Evolutionary conservation across 352 stramenopile species (phyloP), one percentile per base, ranked within the genome.

Genomic region (Hyaloperonospora brassicae): DNA sequence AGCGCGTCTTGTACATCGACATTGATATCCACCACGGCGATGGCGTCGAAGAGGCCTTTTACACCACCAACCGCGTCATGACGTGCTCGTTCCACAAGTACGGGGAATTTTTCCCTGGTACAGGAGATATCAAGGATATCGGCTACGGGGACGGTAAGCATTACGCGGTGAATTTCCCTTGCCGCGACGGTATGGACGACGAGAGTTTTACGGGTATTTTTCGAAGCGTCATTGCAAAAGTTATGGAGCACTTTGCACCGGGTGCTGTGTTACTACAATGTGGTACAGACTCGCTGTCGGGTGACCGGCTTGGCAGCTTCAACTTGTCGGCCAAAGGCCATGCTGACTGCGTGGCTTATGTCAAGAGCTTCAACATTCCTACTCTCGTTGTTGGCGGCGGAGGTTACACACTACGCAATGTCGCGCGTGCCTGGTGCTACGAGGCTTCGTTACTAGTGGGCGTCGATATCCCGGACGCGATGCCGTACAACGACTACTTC

Each of bases 21-120:
- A 99, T 99, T 72, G 97, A 99, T 68, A 93, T 99, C 10, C 96
- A 99, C 68, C 96, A 99, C 62, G 96, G 96, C 30, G 96, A 99
- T 68, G 96, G 96, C 17, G 96, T 99, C 10, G 75, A 97, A 93
- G 85, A 97, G 97, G 84, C 96, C 64, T 69, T 99, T 95, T 89
- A 96, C 76, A 72, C 86, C 23, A 98, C 95, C 2, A 92, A 98
- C 70, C 79, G 96, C 13, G 97, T 99, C 52, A 99, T 99, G 96
- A 99, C 97, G 1, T 86, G 97, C 23, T 98, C 86, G 24, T 98
- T 99, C 64, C 97, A 99, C 79, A 99, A 98, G 54, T 99, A 98
- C 62, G 97, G 97, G 31, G 94, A 99, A 51, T 99, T 98, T 70
- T 99, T 99, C 71, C 96, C 97, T 1, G 96, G 96, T 25, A 99